Conservation (phyloP, 1,284 basidiomycete species). For the Cutaneotrichosporon sp. region DNA sequence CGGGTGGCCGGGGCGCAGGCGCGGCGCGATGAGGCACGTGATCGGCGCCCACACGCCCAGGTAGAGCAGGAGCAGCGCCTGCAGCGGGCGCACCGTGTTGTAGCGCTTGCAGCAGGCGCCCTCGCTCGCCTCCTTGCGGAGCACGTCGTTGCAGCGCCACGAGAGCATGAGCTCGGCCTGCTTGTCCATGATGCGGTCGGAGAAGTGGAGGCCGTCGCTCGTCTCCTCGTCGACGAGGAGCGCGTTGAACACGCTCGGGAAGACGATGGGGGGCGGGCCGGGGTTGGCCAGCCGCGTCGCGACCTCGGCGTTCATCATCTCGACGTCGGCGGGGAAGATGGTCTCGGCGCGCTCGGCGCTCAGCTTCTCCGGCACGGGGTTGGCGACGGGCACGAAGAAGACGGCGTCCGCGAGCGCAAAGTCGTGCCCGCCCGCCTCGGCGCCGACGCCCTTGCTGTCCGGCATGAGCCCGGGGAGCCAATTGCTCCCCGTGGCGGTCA, state of each 20-base stretch:
- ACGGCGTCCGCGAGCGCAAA: conserved; percentile 17
- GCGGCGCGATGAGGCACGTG: conserved; percentile 53
- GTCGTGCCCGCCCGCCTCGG: not conserved
- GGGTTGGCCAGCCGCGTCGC: conserved; percentile 63
- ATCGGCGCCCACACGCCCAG: conserved; percentile 64
- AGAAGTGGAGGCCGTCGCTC: conserved; percentile 80
- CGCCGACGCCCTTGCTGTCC: not conserved
- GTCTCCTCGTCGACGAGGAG: conserved; percentile 73
- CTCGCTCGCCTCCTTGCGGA: conserved; percentile 69
- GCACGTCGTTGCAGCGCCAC: conserved; percentile 71
- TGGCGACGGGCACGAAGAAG: conserved; percentile 72
- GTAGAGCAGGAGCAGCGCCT: conserved; percentile 62
- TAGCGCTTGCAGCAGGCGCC: conserved; percentile 82
- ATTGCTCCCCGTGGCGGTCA: conserved; percentile 18
- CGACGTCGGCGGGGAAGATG: conserved; percentile 73
- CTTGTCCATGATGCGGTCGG: conserved; percentile 62
- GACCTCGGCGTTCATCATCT: conserved; percentile 84
- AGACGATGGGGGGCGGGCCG: conserved; percentile 57
- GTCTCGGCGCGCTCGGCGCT: conserved; percentile 64
- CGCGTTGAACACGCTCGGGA: conserved; percentile 74
- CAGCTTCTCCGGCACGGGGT: conserved; percentile 73
- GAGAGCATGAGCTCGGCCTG: conserved; percentile 82
- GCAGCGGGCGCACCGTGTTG: conserved; percentile 65
- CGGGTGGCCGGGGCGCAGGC: conserved; percentile 23
- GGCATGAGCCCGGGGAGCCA: conserved; percentile 20